A percentile compares a stretch with the other conserved stretches of the same genome.
Conservation (phyloP, 352 stramenopile species). For the Pythium sp. region DNA sequence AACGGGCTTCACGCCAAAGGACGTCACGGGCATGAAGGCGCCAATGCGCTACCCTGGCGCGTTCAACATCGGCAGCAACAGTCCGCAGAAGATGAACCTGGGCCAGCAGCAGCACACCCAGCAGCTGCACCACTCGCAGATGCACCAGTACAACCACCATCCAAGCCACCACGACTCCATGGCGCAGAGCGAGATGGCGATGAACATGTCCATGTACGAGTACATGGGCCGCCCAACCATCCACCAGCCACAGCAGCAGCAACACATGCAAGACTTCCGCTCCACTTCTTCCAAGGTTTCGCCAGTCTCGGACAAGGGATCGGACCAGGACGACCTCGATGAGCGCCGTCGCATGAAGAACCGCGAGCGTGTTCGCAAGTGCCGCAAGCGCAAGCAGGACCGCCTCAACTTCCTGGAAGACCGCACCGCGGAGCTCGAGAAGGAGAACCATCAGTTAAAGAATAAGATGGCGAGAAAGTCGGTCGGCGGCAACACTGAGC, state of each 20-base stretch:
- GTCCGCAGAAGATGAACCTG: constrained; percentile 56
- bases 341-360: constrained; percentile 87
- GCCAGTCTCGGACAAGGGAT: constrained; percentile 62
- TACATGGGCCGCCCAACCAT: constrained; percentile 75
- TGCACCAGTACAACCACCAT: constrained; percentile 43
- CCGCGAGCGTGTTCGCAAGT: constrained; percentile 86
- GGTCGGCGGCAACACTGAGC: constrained; percentile 36
- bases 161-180: constrained; percentile 42
- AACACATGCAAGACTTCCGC: constrained; percentile 20
- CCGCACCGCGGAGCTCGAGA: constrained; percentile 78
- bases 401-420: constrained; percentile 86
- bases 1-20: constrained; percentile 76
- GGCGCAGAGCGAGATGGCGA: constrained; percentile 54
- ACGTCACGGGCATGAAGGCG: constrained; percentile 67
- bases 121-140: constrained; percentile 41
- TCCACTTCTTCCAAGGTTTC: constrained; percentile 38
- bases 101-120: constrained; percentile 40
- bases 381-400: constrained; percentile 86
- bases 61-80: constrained; percentile 41
- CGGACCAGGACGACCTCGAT: constrained; percentile 79
- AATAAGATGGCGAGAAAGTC: constrained; percentile 68
- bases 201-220: constrained; percentile 85
- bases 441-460: constrained; percentile 75
- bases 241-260: constrained; percentile 37
- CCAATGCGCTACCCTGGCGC: constrained; percentile 67